These are phyloP conservation scores for Notholithocarpus densiflorus DNA, from an alignment of 306 rosid genomes.

Conservation along the genomic window DNA sequence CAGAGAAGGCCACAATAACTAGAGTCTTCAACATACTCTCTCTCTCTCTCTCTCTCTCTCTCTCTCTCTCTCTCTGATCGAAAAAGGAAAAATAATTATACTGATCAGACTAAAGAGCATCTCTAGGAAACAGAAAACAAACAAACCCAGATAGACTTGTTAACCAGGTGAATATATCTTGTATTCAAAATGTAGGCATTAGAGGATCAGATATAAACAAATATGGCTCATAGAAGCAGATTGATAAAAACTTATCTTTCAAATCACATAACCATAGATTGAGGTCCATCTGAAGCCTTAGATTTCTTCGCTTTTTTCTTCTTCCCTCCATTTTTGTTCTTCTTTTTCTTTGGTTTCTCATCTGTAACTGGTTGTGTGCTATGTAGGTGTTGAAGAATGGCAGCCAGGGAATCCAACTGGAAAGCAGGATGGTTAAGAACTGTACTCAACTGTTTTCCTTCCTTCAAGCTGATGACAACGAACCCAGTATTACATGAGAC, in stretches of 20 bases:
- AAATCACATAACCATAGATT: constrained; percentile 57
- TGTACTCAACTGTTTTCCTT: constrained; percentile 42
- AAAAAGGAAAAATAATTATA: neutral
- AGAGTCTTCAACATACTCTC: too few species aligned
- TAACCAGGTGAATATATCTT: constrained; percentile 7
- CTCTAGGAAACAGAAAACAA: neutral
- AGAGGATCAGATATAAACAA: constrained; percentile 2
- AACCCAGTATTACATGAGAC: neutral
- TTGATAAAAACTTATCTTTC: neutral
- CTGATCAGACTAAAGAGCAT: neutral
- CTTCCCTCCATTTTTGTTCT: constrained; percentile 58
- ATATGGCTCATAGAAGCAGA: constrained; percentile 9
- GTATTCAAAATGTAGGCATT: constrained; percentile 15
- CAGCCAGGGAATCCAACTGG: constrained; percentile 53
- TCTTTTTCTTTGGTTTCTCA: constrained; percentile 53
- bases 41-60: too few species aligned
- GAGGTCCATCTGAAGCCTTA: constrained; percentile 35
- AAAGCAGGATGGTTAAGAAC: constrained; percentile 56
- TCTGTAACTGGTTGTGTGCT: constrained; percentile 54
- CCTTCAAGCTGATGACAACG: constrained; percentile 62
- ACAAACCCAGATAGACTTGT: neutral
- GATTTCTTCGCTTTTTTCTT: constrained; percentile 55
- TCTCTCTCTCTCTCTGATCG: too few species aligned
- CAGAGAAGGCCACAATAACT: too few species aligned
- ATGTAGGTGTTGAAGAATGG: constrained; percentile 54